phyloP scores from a whole-genome alignment of 257 asterid species.

The Lantana camara region DNA sequence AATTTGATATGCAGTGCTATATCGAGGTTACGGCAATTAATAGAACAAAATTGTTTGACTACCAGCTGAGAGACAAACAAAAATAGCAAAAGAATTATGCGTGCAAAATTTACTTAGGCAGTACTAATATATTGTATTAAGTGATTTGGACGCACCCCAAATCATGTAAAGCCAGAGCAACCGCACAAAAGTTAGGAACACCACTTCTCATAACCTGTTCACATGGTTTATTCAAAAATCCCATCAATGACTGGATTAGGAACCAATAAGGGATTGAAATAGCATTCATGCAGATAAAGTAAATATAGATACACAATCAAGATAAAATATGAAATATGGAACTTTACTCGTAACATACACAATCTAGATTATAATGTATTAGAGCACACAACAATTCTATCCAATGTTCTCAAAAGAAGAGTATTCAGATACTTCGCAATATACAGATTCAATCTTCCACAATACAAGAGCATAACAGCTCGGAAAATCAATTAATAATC shows the following conservation, averaged over 20 bases:
- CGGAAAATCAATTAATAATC: too few species aligned
- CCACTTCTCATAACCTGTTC: constrained; percentile 96
- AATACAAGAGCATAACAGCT: too few species aligned
- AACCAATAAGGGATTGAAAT: constrained; percentile 13
- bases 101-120: neutral
- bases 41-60: neutral
- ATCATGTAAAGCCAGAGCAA: constrained; percentile 88
- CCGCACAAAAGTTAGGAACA: constrained; percentile 95
- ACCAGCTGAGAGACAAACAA: constrained; percentile 2
- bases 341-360: neutral
- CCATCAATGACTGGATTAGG: constrained; percentile 12
- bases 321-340: constrained; percentile 11
- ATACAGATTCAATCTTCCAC: too few species aligned
- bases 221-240: constrained; percentile 21
- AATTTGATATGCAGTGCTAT: constrained; percentile 2
- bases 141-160: constrained; percentile 72
- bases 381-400: neutral
- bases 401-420: too few species aligned
- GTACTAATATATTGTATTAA: constrained; percentile 19
- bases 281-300: constrained; percentile 13
- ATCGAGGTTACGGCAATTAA: neutral
- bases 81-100: neutral
- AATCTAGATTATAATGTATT: constrained; percentile 9
- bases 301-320: neutral
- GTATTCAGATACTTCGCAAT: constrained; percentile 6